Evolutionary conservation across 331 rosid species (phyloP).

Genomic region (Cydonia oblonga): DNA sequence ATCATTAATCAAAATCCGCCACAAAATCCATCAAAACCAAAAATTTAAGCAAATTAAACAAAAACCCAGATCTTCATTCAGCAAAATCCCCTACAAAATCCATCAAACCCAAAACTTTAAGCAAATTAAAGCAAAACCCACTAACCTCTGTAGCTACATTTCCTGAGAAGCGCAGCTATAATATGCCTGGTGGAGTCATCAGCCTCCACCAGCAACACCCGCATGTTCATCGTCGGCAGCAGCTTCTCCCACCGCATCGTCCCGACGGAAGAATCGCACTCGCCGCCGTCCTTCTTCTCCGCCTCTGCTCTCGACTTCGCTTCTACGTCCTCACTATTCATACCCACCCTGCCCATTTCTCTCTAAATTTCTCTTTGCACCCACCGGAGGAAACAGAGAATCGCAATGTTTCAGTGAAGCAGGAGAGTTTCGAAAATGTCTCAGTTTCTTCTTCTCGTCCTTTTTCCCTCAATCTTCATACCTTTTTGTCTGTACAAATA

Average conservation of each 20-base stretch:
- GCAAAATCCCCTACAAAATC: background rate
- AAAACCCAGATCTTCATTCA: background rate
- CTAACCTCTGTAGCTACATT: constrained; percentile 81
- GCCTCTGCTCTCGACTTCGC: constrained; percentile 5
- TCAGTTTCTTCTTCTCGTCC: background rate
- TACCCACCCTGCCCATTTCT: constrained; percentile 46
- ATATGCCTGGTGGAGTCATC: constrained; percentile 95
- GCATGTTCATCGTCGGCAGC: constrained; percentile 54
- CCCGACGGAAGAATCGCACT: constrained; percentile 38
- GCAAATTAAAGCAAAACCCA: background rate
- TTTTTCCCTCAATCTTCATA: background rate
- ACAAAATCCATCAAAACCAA: background rate
- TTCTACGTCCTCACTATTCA: constrained; percentile 30
- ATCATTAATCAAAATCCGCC: background rate
- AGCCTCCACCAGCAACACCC: constrained; percentile 80
- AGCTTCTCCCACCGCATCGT: constrained; percentile 68
- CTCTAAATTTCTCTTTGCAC: background rate
- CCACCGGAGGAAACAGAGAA: background rate
- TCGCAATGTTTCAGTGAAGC: background rate
- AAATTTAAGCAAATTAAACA: background rate
- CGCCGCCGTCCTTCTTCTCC: constrained; percentile 19
- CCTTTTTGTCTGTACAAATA: constrained; percentile 8
- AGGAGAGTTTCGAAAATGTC: background rate
- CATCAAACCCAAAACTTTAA: background rate
- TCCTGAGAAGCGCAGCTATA: constrained; percentile 80